phyloP scores from a whole-genome alignment of 108 stramenopile genomes.

The Discostella pseudostelligera region DNA sequence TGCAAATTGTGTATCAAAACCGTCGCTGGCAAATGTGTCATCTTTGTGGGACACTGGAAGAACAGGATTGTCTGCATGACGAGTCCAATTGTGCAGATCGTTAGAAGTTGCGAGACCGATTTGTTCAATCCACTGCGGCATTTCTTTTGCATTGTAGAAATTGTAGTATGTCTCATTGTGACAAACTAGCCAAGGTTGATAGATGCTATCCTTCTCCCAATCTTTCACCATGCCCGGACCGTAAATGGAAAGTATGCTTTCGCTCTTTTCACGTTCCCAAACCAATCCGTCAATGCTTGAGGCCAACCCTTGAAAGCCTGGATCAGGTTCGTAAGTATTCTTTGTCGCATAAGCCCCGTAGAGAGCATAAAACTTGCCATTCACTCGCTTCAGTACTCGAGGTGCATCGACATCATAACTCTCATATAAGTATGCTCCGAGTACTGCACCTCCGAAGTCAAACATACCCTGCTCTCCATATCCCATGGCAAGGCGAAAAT shows the following conservation, averaged over 20 bases:
- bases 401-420: conserved; percentile 35
- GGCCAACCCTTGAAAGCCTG: conserved; percentile 32
- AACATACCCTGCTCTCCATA: conserved; percentile 29
- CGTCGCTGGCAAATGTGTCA: neutral
- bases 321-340: conserved; percentile 34
- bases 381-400: conserved; percentile 29
- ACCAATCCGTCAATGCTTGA: conserved; percentile 38
- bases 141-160: conserved; percentile 53
- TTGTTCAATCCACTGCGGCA: conserved; percentile 50
- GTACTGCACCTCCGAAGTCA: conserved; percentile 42
- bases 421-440: conserved; percentile 44
- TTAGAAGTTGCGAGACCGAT: conserved; percentile 43
- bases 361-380: conserved; percentile 30
- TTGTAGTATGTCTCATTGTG: conserved; percentile 41
- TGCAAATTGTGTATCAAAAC: conserved; percentile 31
- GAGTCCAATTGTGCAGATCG: conserved; percentile 28
- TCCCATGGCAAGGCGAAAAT: conserved; percentile 38
- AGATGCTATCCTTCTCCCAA: conserved; percentile 46
- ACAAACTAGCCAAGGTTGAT: conserved; percentile 45
- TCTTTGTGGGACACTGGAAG: conserved; percentile 7
- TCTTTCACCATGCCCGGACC: conserved; percentile 18
- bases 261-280: conserved; percentile 34
- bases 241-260: conserved; percentile 40
- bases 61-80: conserved; percentile 37
- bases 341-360: conserved; percentile 43